A percentile compares a stretch with the other conserved stretches of the same genome.
These are phyloP conservation scores for Orbilia quercus DNA, from an alignment of 2,329 filamentous ascomycete genomes.

Conservation along the genomic window DNA sequence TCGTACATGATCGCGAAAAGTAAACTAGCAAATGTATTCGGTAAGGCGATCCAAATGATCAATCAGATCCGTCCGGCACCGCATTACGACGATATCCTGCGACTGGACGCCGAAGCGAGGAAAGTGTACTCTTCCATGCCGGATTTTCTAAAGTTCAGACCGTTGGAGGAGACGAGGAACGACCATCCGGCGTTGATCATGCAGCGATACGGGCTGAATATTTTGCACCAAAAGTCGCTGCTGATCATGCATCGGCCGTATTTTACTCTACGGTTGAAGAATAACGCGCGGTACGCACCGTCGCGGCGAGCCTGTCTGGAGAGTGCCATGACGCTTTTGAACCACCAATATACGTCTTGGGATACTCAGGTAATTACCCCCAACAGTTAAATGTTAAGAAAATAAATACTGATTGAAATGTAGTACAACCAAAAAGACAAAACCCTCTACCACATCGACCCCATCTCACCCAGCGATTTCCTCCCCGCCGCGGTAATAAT, in stretches of 20 bases:
- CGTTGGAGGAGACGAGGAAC: conserved; percentile 77
- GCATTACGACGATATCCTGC: conserved; percentile 74
- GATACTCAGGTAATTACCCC: conserved; percentile 88
- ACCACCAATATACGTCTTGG: conserved; percentile 79
- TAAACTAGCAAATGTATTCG: conserved; percentile 75
- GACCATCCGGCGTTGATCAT: conserved; percentile 78
- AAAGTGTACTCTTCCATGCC: conserved; percentile 76
- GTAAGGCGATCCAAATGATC: conserved; percentile 76
- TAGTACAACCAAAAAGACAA: conserved; percentile 61
- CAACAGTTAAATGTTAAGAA: too few species aligned
- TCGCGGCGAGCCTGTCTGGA: conserved; percentile 87
- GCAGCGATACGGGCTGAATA: conserved; percentile 83
- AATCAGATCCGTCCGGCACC: conserved; percentile 62
- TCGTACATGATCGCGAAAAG: conserved; percentile 82
- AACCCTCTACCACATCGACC: conserved; percentile 63
- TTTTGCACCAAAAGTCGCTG: conserved; percentile 87
- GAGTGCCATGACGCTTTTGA: conserved; percentile 82
- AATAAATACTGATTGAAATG: too few species aligned
- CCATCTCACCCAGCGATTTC: conserved; percentile 64
- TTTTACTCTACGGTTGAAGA: conserved; percentile 75
- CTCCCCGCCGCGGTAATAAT: conserved; percentile 59
- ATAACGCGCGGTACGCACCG: conserved; percentile 83
- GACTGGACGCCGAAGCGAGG: conserved; percentile 72
- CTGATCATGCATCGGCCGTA: conserved; percentile 91
- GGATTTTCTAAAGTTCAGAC: conserved; percentile 79